Base-by-base conservation (phyloP, 768 basidiomycete species). In the Auricularia sp. region DNA sequence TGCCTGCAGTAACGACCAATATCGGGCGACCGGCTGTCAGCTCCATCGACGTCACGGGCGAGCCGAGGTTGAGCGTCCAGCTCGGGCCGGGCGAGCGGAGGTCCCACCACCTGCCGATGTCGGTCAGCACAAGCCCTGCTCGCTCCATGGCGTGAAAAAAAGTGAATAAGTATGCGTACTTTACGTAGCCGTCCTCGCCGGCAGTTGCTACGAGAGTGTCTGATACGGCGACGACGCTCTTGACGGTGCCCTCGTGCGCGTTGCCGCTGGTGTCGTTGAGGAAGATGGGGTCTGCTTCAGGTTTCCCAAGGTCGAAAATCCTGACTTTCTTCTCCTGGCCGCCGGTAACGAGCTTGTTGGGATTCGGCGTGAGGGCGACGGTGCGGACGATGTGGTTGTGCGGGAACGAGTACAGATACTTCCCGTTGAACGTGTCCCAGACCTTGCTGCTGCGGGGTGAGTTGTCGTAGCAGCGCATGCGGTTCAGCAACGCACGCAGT, bases 301-400 rank as follows among this genome's bases (percentile, higher is more conserved):
- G 90, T 60, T 87, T 80, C 62, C 79, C 78, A 53, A 99, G 83
- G 76, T 98, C 93, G 73, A 97, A 99, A 72, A 98, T 86, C 68
- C 97, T 84, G 61, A 96, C 90, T 77, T 93, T 96, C 82, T 98
- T 98, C 75, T 98, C 97, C 77, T 98, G 90, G 1, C 96, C 96
- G 62, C 95, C 96, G 23, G 91, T 92, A 65, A 96, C 80, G 65
- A 95, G 81, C 74, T 85, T 87, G 3, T 82, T 79, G 23, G 83
- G 75, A 61, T 77, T 76, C 5, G 90, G 87, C 35, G 92, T 91
- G 68, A 97, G 77, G 23, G 94, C 94, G 63, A 98, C 92, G 59
- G 88, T 93, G 69, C 95, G 90, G 70, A 99, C 97, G 72, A 99
- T 99, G 77, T 98, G 97, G 72, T 94, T 90, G 75, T 99, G 97